Evolutionary conservation across 208 protist genomes (phyloP).

Genomic region (Lotmaria passim): DNA sequence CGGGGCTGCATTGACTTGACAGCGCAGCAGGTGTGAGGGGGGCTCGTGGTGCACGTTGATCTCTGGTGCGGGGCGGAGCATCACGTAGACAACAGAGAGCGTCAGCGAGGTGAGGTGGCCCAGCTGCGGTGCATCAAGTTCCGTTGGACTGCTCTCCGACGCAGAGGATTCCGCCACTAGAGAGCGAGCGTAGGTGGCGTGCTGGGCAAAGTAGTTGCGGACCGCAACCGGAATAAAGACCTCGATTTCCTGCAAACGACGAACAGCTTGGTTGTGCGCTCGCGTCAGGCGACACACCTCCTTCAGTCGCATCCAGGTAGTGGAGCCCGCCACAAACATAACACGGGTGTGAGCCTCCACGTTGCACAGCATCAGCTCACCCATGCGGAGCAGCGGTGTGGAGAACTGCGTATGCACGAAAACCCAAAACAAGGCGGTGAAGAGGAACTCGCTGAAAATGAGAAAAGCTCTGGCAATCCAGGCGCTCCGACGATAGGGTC

Average conservation of each 20-base stretch:
- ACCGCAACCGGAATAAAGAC: constrained; percentile 19
- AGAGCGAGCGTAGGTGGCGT: constrained; percentile 7
- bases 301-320: neutral
- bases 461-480: no score
- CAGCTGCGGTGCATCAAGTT: neutral
- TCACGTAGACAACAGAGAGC: neutral
- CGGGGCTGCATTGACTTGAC: neutral
- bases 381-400: no score
- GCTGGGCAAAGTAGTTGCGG: neutral
- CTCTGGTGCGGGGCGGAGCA: neutral
- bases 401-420: no score
- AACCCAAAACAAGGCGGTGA: no score
- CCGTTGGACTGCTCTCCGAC: neutral
- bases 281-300: constrained; percentile 17
- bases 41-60: neutral
- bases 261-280: constrained; percentile 23
- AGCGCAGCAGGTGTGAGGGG: neutral
- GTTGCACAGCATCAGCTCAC: no score
- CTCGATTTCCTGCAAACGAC: constrained; percentile 25
- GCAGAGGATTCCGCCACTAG: constrained; percentile 9
- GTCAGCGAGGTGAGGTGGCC: neutral
- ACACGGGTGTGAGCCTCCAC: neutral
- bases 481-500: no score
- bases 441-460: no score
- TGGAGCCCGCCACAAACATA: neutral